A percentile compares a stretch with the other conserved stretches of the same genome.
phyloP scores from a whole-genome alignment of 805 yeast genomes.

The Pichia gijzeniarum region DNA sequence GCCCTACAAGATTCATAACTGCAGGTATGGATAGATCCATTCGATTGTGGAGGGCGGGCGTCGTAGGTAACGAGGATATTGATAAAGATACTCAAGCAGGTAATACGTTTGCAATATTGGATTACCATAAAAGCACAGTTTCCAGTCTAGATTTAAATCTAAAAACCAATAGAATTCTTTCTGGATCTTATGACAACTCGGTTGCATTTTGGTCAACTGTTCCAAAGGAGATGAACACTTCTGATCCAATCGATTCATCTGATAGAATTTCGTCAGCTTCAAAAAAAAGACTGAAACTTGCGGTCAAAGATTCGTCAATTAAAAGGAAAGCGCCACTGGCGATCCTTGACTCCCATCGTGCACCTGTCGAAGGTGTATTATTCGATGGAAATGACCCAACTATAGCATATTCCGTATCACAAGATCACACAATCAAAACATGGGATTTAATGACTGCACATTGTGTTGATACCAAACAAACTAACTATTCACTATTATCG shows the following conservation, averaged over 20 bases:
- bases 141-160: slow-evolving; percentile 60
- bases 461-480: slow-evolving; percentile 80
- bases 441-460: slow-evolving; percentile 91
- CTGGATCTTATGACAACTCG: slow-evolving; percentile 77
- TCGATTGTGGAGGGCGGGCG: slow-evolving; percentile 76
- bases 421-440: slow-evolving; percentile 90
- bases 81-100: slow-evolving; percentile 45
- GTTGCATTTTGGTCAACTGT: slow-evolving; percentile 87
- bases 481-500: slow-evolving; percentile 80
- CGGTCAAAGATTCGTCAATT: slow-evolving; percentile 66
- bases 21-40: slow-evolving; percentile 87
- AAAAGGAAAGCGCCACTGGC: slow-evolving; percentile 80
- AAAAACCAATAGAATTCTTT: slow-evolving; percentile 55
- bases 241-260: slow-evolving; percentile 37
- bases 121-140: slow-evolving; percentile 89
- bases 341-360: slow-evolving; percentile 71
- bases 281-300: slow-evolving; percentile 81
- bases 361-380: slow-evolving; percentile 80
- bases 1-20: slow-evolving; percentile 68
- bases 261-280: slow-evolving; percentile 60
- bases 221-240: slow-evolving; percentile 71
- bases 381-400: slow-evolving; percentile 69
- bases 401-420: slow-evolving; percentile 90
- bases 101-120: slow-evolving; percentile 74
- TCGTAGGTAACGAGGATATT: slow-evolving; percentile 37